Evolutionary conservation across 139 green algal genomes (phyloP).

Genomic region (Tetradesmus obliquus): DNA sequence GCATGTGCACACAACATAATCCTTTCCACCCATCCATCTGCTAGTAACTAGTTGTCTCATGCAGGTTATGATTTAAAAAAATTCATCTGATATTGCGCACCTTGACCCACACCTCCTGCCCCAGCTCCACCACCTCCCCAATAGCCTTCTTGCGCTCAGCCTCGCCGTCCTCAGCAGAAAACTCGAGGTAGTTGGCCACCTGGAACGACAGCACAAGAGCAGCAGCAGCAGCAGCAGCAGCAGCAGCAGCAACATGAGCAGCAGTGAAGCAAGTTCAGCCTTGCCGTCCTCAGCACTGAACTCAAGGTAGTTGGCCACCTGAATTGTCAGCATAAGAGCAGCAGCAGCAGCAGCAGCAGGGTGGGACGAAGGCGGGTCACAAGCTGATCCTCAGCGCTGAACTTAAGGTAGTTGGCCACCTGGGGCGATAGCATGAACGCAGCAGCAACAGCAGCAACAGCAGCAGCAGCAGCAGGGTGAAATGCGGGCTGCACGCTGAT

Average conservation of each 20-base stretch:
- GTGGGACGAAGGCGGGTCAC: too few species aligned
- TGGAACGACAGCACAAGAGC: background rate
- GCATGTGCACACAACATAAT: too few species aligned
- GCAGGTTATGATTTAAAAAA: too few species aligned
- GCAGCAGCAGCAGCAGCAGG: background rate
- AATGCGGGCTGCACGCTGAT: background rate
- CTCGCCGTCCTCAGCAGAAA: constrained; percentile 71
- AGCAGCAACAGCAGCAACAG: background rate
- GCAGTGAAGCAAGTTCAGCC: constrained; percentile 49
- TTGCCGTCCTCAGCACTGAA: constrained; percentile 72
- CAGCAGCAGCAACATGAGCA: background rate
- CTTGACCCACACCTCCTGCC: constrained; percentile 65
- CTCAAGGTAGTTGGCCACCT: constrained; percentile 55
- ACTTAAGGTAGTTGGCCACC: constrained; percentile 64
- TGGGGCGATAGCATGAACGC: constrained; percentile 4
- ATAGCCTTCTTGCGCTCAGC: constrained; percentile 74
- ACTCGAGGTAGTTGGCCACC: constrained; percentile 61
- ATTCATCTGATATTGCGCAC: constrained; percentile 32
- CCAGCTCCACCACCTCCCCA: constrained; percentile 63
- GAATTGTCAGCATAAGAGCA: background rate
- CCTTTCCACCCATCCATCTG: too few species aligned
- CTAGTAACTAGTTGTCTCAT: too few species aligned
- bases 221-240: background rate
- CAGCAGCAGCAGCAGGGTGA: background rate
- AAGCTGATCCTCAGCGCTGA: constrained; percentile 62